These are phyloP conservation scores for Themeda triandra DNA, from an alignment of 176 grass and related monocot species.

Conservation along the genomic window DNA sequence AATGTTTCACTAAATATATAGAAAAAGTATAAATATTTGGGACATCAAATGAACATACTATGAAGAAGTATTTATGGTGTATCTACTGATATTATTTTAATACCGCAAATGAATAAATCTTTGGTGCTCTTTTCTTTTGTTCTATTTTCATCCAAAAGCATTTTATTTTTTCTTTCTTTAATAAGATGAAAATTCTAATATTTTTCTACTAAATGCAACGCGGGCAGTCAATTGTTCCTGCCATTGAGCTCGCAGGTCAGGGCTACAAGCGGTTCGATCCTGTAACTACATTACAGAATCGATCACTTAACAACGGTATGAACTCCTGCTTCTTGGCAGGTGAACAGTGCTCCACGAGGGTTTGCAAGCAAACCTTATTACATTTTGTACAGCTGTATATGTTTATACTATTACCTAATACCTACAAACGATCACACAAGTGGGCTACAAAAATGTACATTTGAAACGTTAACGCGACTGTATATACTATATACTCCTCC, in stretches of 20 bases:
- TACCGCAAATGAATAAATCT: too few relatives aligned
- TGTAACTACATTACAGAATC: too few relatives aligned
- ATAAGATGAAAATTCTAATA: background rate
- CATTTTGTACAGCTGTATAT: background rate
- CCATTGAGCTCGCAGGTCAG: too few relatives aligned
- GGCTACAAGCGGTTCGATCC: background rate
- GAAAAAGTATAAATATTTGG: too few relatives aligned
- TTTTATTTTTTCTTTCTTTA: too few relatives aligned
- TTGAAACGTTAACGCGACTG: background rate
- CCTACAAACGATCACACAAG: background rate
- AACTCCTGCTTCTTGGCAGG: background rate
- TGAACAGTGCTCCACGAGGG: background rate
- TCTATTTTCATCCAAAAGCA: too few relatives aligned
- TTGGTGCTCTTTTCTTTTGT: too few relatives aligned
- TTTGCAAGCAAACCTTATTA: conserved; percentile 2
- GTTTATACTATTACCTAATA: background rate
- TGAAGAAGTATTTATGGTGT: too few relatives aligned
- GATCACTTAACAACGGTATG: background rate
- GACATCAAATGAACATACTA: too few relatives aligned
- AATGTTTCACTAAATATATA: too few relatives aligned
- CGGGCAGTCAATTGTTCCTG: background rate
- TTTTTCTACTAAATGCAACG: background rate
- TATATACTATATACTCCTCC: background rate
- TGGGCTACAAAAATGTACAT: conserved; percentile 1
- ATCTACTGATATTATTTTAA: too few relatives aligned